phyloP scores from a whole-genome alignment of 495 filamentous ascomycete genomes.

The Lasiosphaeria ovina region DNA sequence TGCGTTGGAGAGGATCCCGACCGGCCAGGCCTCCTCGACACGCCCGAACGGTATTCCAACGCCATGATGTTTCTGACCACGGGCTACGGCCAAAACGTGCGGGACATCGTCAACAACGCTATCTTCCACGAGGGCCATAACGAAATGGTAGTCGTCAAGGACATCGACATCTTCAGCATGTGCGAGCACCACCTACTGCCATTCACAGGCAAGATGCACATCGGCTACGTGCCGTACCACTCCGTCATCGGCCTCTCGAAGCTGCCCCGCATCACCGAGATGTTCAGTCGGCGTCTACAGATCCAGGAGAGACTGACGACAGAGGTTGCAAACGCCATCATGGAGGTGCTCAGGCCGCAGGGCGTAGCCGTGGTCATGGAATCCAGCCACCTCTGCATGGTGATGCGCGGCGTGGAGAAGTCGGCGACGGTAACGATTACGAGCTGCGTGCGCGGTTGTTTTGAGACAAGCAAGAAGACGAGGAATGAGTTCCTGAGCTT shows the following conservation, averaged over 20 bases:
- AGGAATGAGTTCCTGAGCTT: conserved; percentile 91
- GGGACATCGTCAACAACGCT: conserved; percentile 88
- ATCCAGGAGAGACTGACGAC: conserved; percentile 95
- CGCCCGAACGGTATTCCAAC: conserved; percentile 88
- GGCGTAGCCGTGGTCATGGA: conserved; percentile 98
- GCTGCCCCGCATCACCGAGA: conserved; percentile 90
- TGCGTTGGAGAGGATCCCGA: conserved; percentile 95
- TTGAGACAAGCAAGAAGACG: conserved; percentile 88
- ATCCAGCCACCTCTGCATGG: conserved; percentile 97
- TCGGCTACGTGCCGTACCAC: conserved; percentile 88
- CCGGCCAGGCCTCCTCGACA: conserved; percentile 82
- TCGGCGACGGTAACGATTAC: conserved; percentile 82
- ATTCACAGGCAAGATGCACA: conserved; percentile 98
- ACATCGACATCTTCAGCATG: conserved; percentile 85
- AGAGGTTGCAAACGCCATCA: conserved; percentile 91
- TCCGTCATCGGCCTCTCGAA: conserved; percentile 94
- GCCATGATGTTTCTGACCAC: conserved; percentile 98
- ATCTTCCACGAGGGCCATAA: conserved; percentile 97
- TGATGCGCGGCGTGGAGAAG: conserved; percentile 93
- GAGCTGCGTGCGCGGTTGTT: conserved; percentile 93
- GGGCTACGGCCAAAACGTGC: conserved; percentile 94
- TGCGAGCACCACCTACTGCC: conserved; percentile 99
- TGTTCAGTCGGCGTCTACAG: conserved; percentile 91
- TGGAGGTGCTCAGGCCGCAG: conserved; percentile 85
- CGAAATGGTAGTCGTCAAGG: conserved; percentile 95